phyloP scores from a whole-genome alignment of 2,329 filamentous ascomycete genomes.

The Didymella segeticola region DNA sequence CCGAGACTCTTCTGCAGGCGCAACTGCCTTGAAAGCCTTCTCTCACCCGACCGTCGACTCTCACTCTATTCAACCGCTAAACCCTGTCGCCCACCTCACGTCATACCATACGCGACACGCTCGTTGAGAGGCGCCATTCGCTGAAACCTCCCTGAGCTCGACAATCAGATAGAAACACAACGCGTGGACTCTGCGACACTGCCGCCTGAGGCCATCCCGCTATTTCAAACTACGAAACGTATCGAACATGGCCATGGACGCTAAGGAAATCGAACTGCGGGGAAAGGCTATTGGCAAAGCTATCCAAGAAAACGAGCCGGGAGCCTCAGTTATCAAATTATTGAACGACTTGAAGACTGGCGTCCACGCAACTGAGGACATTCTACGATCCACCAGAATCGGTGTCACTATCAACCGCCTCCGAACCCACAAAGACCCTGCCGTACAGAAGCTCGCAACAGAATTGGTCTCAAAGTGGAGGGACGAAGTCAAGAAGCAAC shows the following conservation, averaged over 20 bases:
- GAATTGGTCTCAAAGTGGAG: conserved; percentile 91
- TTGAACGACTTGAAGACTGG: conserved; percentile 81
- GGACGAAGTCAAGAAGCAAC: conserved; percentile 70
- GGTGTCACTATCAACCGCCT: conserved; percentile 88
- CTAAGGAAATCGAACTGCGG: conserved; percentile 78
- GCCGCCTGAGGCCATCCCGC: not conserved
- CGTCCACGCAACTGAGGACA: conserved; percentile 84
- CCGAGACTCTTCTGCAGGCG: conserved; percentile 6
- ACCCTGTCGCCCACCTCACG: conserved; percentile 1
- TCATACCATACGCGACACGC: not conserved
- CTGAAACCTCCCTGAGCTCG: conserved; percentile 14
- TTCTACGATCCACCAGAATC: conserved; percentile 88
- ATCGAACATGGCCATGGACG: conserved; percentile 66
- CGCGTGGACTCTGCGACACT: conserved; percentile 2
- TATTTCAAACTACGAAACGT: not conserved
- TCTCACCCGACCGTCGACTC: conserved; percentile 1
- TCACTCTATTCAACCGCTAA: conserved; percentile 5
- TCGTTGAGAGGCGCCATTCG: not conserved
- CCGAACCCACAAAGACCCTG: conserved; percentile 77
- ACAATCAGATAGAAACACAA: conserved; percentile 3
- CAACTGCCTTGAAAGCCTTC: conserved; percentile 7
- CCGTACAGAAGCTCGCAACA: conserved; percentile 75
- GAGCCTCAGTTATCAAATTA: conserved; percentile 74
- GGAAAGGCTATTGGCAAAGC: conserved; percentile 84
- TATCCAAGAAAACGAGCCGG: conserved; percentile 74